These are phyloP conservation scores for Dysphania ambrosioides DNA, from an alignment of 148 eudicot species.

Conservation along the genomic window DNA sequence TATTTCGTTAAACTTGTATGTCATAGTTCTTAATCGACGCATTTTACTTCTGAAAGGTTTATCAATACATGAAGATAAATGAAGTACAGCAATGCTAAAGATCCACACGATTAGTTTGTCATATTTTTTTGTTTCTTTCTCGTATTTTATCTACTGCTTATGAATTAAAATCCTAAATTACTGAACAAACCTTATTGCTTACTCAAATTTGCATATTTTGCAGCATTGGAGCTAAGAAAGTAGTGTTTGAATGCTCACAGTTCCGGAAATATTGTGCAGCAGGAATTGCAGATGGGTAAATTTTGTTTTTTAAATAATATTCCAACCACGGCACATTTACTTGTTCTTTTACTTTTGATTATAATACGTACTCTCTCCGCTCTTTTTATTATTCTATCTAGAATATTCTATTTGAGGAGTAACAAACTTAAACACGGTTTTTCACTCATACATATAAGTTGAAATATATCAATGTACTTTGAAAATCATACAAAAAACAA, in stretches of 20 bases:
- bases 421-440: too few species aligned
- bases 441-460: too few species aligned
- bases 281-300: conserved; percentile 61
- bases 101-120: background rate
- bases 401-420: too few species aligned
- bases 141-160: background rate
- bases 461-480: too few species aligned
- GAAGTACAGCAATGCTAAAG: background rate
- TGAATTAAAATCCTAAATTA: too few species aligned
- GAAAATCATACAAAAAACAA: too few species aligned
- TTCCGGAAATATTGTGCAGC: conserved; percentile 64
- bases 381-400: too few species aligned
- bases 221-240: conserved; percentile 87
- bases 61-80: background rate
- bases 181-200: background rate
- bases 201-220: conserved; percentile 19
- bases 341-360: too few species aligned
- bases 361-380: too few species aligned
- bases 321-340: background rate
- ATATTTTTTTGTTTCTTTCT: background rate
- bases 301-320: background rate
- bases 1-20: background rate
- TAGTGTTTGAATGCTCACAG: conserved; percentile 53
- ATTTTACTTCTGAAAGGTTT: too few species aligned
- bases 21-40: background rate